Percentiles rank a stretch among this genome's conserved stretches.
phyloP scores from a whole-genome alignment of 2,329 filamentous ascomycete species.

The Phialophora chinensis region DNA sequence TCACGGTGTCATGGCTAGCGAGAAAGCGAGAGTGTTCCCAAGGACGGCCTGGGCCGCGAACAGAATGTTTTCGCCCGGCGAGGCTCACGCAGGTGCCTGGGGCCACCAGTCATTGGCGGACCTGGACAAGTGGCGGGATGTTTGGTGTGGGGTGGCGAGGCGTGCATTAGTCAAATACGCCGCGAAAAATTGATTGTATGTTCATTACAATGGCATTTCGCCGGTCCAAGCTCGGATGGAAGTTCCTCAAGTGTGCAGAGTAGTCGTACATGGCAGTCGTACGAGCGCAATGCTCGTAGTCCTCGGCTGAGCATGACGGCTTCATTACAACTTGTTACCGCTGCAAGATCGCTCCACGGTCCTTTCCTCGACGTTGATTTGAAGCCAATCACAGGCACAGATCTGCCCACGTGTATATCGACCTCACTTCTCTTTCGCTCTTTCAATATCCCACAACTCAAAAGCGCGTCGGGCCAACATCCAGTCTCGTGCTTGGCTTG shows the following conservation, averaged over 20 bases:
- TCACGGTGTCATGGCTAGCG: too few species aligned
- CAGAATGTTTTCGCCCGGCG: too few species aligned
- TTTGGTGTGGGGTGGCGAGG: neutral
- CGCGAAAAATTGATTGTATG: neutral
- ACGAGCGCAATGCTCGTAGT: too few species aligned
- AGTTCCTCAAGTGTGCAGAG: too few species aligned
- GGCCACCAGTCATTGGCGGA: too few species aligned
- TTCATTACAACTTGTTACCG: conserved; percentile 3
- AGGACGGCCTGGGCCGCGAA: too few species aligned
- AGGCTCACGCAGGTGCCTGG: too few species aligned
- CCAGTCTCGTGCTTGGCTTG: neutral
- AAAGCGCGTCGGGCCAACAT: neutral
- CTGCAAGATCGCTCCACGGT: neutral
- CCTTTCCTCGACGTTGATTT: neutral
- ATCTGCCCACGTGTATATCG: neutral
- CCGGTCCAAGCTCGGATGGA: neutral
- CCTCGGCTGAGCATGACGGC: neutral
- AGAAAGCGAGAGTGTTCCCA: too few species aligned
- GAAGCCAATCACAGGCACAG: neutral
- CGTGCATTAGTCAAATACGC: neutral
- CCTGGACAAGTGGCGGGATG: neutral
- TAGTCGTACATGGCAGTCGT: too few species aligned
- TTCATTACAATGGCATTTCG: neutral
- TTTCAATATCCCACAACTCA: neutral
- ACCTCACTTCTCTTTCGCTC: conserved; percentile 4